Conservation (phyloP, 2,329 filamentous ascomycete species). For the Ceratocystiopsis brevicomis region DNA sequence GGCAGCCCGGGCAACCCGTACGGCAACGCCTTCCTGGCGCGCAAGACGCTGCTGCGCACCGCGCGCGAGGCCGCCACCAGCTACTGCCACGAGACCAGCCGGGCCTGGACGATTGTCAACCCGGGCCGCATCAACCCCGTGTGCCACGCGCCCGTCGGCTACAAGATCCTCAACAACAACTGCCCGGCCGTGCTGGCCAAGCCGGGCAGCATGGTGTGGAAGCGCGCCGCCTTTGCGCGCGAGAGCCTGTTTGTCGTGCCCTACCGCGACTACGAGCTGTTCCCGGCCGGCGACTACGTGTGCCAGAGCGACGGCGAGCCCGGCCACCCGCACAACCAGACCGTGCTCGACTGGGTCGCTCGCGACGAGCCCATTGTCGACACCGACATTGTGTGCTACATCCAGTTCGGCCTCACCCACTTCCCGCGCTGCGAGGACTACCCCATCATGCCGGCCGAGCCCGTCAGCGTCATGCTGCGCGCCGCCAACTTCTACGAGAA, state of each 20-base stretch:
- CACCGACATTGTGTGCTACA: constrained; percentile 78
- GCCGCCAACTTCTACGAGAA: constrained; percentile 67
- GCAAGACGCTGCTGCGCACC: constrained; percentile 62
- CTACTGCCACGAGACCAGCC: constrained; percentile 60
- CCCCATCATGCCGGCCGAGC: constrained; percentile 77
- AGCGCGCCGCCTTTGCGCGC: constrained; percentile 73
- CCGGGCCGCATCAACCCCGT: constrained; percentile 41
- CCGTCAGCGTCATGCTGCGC: constrained; percentile 61
- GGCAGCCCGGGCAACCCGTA: constrained; percentile 71
- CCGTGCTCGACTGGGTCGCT: constrained; percentile 57
- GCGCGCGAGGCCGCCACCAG: constrained; percentile 52
- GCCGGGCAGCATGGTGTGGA: constrained; percentile 67
- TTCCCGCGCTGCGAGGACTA: constrained; percentile 82
- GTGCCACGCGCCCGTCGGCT: constrained; percentile 53
- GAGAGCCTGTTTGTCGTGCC: constrained; percentile 78
- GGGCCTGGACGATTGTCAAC: constrained; percentile 26
- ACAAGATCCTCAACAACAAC: constrained; percentile 79
- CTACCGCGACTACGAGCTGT: constrained; percentile 65
- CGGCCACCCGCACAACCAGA: constrained; percentile 26
- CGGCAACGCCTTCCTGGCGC: constrained; percentile 77
- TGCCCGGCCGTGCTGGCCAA: constrained; percentile 64
- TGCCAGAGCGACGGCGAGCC: constrained; percentile 71
- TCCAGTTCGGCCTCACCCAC: constrained; percentile 81
- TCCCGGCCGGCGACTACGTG: constrained; percentile 72
- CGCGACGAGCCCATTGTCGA: constrained; percentile 55